A percentile compares a stretch with the other conserved stretches of the same genome.
phyloP scores from a whole-genome alignment of 2,329 filamentous ascomycete species.

The Colletotrichum viniferum region DNA sequence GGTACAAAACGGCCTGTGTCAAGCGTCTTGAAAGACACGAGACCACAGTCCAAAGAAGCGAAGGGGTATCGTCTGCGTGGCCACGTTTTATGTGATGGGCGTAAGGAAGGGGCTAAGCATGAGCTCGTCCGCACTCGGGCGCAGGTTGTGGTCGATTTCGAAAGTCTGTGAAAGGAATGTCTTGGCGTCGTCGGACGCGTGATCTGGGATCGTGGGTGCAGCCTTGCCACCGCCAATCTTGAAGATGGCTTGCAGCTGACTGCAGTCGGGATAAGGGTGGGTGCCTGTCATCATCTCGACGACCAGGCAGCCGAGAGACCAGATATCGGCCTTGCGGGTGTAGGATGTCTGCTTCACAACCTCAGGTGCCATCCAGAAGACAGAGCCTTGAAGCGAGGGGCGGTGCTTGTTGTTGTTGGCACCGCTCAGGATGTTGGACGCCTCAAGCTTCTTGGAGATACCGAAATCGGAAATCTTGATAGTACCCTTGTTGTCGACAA shows the following conservation, averaged over 20 bases:
- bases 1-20: background rate
- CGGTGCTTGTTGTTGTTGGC: slow-evolving; percentile 71
- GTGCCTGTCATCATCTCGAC: slow-evolving; percentile 99
- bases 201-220: slow-evolving; percentile 80
- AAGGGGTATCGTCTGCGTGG: slow-evolving; percentile 3
- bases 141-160: slow-evolving; percentile 91
- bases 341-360: slow-evolving; percentile 98
- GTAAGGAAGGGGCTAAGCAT: slow-evolving; percentile 83
- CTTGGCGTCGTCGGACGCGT: slow-evolving; percentile 82
- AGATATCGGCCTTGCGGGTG: slow-evolving; percentile 98
- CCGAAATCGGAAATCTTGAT: slow-evolving; percentile 99
- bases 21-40: background rate
- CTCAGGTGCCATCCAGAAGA: slow-evolving; percentile 99
- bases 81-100: slow-evolving; percentile 61
- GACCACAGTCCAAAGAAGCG: background rate
- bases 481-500: slow-evolving; percentile 97
- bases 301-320: slow-evolving; percentile 94
- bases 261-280: slow-evolving; percentile 96
- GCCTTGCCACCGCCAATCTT: slow-evolving; percentile 91
- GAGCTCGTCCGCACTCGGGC: slow-evolving; percentile 90
- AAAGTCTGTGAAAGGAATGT: slow-evolving; percentile 88
- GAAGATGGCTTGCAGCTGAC: slow-evolving; percentile 97
- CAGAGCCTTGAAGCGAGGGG: slow-evolving; percentile 89
- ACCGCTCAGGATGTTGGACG: slow-evolving; percentile 78
- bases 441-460: slow-evolving; percentile 97